Evolutionary conservation across 2,329 filamentous ascomycete genomes (phyloP).

Genomic region (Neofusicoccum umdonicola): DNA sequence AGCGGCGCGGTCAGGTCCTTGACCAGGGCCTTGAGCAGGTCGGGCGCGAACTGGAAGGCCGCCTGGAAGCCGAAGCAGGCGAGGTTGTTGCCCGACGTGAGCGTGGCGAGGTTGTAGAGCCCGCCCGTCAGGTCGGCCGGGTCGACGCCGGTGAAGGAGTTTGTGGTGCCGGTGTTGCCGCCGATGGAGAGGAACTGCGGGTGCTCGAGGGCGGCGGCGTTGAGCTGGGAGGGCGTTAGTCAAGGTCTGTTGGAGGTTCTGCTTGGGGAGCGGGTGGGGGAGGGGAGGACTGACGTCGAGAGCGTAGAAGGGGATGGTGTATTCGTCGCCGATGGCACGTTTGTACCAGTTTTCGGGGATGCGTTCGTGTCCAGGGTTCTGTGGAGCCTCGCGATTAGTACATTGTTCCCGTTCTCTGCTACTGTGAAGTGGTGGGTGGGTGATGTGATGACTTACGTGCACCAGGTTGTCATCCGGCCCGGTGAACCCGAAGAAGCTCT

Average conservation of each 20-base stretch:
- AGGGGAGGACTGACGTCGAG: not conserved
- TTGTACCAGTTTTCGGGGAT: constrained; percentile 17
- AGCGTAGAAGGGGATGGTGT: not conserved
- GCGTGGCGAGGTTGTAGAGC: constrained; percentile 42
- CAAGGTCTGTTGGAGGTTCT: no score
- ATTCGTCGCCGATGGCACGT: not conserved
- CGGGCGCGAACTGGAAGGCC: constrained; percentile 43
- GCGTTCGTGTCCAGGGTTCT: constrained; percentile 2
- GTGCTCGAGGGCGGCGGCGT: constrained; percentile 22
- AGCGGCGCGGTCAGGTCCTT: constrained; percentile 31
- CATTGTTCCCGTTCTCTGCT: not conserved
- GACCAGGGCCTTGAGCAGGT: constrained; percentile 39
- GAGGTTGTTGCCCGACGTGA: constrained; percentile 50
- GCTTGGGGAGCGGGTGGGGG: no score
- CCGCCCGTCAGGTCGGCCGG: constrained; percentile 38
- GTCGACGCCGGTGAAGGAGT: constrained; percentile 37
- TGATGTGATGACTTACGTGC: not conserved
- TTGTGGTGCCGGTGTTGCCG: constrained; percentile 35
- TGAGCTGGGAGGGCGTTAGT: not conserved
- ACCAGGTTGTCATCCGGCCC: not conserved
- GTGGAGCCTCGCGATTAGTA: not conserved
- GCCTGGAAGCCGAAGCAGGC: constrained; percentile 45
- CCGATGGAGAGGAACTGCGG: constrained; percentile 34
- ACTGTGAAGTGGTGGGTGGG: not conserved
- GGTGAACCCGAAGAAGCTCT: constrained; percentile 11